Evolutionary conservation across 2,329 filamentous ascomycete genomes (phyloP), one percentile per base, ranked within the genome.

Genomic region (Clarireedia hainanense): DNA sequence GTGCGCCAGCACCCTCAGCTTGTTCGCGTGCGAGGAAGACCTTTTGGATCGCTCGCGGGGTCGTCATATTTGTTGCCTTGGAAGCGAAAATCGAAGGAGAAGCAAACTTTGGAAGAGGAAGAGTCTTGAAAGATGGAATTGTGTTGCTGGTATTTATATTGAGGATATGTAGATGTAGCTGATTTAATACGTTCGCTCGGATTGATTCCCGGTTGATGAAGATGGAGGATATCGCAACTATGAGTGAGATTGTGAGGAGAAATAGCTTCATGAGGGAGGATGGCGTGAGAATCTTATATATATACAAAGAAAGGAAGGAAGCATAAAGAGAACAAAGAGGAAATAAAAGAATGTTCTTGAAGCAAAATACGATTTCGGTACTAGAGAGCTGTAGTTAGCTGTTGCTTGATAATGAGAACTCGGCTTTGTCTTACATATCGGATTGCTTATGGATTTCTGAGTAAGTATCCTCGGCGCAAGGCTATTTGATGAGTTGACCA

Each of bases 1-100:
- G 80, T 5, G 92, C 92, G 56, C 94, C 92, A 0, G 85, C 89
- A 45, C 92, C 92, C 72, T 97, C 92, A 27, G 88, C 76, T 72
- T 95, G 89, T 72, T 96, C 90, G 58, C 86, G 73, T 58, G 92
- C 92, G 46, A 90, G 79, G 72, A 96, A 91, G 63, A 87, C 83
- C 73, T 91, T 88, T 63, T 83, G 83, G 69, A 97, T 92, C 50
- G 84, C 80, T 68, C 94, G 84, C 27, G 88, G 79, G 59, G 83
- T 72, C 45, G 86, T 81, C 80, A 87, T 87, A 56, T 81, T 75
- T 52, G 59, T 58, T 55, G 58, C 9, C 58, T 63, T 63, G 6
- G 60, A 57, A 43, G 50, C 49, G 56, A 63, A 64, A 5, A 64
- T 56, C 39, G 52, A 24, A 34, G 40, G 45, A n/a, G 60, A 60